Percentiles rank a stretch among this genome's conserved stretches.
Conservation (phyloP, 768 basidiomycete species). For the Kwoniella bestiolae region DNA sequence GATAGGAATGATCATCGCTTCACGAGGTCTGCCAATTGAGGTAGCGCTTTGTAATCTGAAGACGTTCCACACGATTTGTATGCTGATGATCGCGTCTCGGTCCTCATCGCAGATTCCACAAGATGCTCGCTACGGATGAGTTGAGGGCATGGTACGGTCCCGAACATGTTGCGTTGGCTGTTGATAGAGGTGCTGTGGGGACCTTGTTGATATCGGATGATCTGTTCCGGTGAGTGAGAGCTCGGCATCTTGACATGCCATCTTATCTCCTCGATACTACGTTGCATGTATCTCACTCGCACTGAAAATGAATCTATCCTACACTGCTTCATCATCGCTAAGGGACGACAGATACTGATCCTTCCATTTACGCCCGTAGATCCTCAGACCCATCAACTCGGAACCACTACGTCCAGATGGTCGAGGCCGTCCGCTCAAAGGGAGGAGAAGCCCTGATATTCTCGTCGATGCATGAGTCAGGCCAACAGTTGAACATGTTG, state of each 20-base stretch:
- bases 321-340: too few species aligned
- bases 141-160: conserved; percentile 99
- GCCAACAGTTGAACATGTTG: conserved; percentile 95
- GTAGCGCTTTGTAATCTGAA: too few species aligned
- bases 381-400: conserved; percentile 77
- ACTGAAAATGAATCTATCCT: too few species aligned
- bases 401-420: conserved; percentile 82
- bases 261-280: too few species aligned
- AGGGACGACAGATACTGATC: not conserved
- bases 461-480: conserved; percentile 99
- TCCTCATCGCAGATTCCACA: conserved; percentile 75
- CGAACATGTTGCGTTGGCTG: conserved; percentile 86
- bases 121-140: conserved; percentile 93
- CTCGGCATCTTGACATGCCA: not conserved
- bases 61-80: too few species aligned
- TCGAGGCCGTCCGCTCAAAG: conserved; percentile 83
- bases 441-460: conserved; percentile 95
- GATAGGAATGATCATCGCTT: too few species aligned
- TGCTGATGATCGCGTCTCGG: not conserved
- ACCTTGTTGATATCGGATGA: conserved; percentile 93
- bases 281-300: too few species aligned
- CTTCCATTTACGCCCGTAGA: conserved; percentile 59
- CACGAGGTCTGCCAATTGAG: too few species aligned
- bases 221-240: conserved; percentile 73
- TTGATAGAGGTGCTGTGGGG: conserved; percentile 90